These are phyloP conservation scores for Neofusicoccum umdonicola DNA, from an alignment of 2,329 filamentous ascomycete genomes.

Conservation along the genomic window DNA sequence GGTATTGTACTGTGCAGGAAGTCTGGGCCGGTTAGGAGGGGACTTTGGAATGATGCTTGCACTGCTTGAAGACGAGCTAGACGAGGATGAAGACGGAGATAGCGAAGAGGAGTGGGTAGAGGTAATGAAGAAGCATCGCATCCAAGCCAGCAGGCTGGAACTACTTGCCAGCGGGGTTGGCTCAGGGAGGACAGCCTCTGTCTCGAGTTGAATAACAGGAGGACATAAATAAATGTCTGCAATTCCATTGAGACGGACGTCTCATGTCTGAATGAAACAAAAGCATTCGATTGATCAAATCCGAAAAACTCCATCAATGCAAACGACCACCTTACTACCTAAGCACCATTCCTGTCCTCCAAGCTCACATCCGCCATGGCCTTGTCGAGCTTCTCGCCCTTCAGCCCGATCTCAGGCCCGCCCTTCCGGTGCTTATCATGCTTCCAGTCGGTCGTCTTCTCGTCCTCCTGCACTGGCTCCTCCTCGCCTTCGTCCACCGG, in stretches of 20 bases:
- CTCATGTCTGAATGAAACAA: neutral
- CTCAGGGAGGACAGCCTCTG: conserved; percentile 23
- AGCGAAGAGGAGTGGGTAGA: conserved; percentile 73
- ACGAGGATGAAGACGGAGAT: conserved; percentile 38
- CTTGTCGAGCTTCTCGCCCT: conserved; percentile 5
- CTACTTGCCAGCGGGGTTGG: conserved; percentile 45
- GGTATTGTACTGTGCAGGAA: conserved; percentile 88
- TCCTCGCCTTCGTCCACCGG: conserved; percentile 28
- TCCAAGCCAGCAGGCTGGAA: conserved; percentile 77
- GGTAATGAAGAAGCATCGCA: conserved; percentile 81
- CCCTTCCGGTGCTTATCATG: conserved; percentile 1
- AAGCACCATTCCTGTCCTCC: neutral
- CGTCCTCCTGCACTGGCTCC: conserved; percentile 32
- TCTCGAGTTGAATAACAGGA: neutral
- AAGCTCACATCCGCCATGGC: conserved; percentile 1
- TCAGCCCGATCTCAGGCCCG: neutral
- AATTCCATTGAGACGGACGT: neutral
- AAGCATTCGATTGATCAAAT: neutral
- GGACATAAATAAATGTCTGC: neutral
- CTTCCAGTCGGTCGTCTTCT: conserved; percentile 3
- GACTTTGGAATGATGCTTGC: conserved; percentile 91
- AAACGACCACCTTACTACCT: neutral
- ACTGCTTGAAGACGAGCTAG: conserved; percentile 54
- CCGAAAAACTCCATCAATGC: neutral
- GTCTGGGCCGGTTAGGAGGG: conserved; percentile 81